These are phyloP conservation scores for Xerocomus spinulosus DNA, from an alignment of 768 basidiomycete genomes.

Conservation along the genomic window DNA sequence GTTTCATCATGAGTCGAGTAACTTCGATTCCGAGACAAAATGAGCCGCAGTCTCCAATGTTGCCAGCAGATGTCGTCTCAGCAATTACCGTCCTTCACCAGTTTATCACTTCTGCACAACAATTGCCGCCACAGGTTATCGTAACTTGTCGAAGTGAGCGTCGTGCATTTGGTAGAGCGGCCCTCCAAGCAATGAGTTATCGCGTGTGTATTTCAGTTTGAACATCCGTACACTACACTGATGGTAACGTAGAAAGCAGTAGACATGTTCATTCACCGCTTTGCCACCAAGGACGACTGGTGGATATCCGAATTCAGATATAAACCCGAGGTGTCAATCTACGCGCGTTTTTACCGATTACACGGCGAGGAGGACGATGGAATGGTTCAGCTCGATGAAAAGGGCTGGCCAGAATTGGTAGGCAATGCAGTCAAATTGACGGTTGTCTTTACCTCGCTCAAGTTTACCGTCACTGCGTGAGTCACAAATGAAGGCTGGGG, in stretches of 20 bases:
- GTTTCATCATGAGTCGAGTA: slow-evolving; percentile 25
- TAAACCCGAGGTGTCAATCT: slow-evolving; percentile 32
- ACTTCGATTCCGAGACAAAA: slow-evolving; percentile 19
- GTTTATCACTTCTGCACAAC: slow-evolving; percentile 25
- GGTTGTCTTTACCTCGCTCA: slow-evolving; percentile 31
- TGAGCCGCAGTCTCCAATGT: slow-evolving; percentile 19
- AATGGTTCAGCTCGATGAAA: slow-evolving; percentile 30
- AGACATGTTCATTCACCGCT: slow-evolving; percentile 31
- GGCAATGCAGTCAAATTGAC: slow-evolving; percentile 32
- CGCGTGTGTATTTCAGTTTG: slow-evolving; percentile 20
- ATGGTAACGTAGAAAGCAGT: slow-evolving; percentile 24
- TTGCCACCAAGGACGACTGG: slow-evolving; percentile 33
- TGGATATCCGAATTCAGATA: slow-evolving; percentile 33
- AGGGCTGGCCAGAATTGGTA: slow-evolving; percentile 30
- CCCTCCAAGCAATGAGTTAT: slow-evolving; percentile 32
- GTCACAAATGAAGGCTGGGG: slow-evolving; percentile 4
- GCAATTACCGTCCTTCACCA: slow-evolving; percentile 28
- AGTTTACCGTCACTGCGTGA: slow-evolving; percentile 31
- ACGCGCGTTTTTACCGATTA: slow-evolving; percentile 31
- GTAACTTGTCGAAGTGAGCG: slow-evolving; percentile 30
- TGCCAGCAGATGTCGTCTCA: slow-evolving; percentile 28
- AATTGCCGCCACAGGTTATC: slow-evolving; percentile 30
- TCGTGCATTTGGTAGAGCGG: slow-evolving; percentile 29
- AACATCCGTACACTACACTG: slow-evolving; percentile 3
- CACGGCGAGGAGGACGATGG: slow-evolving; percentile 33